Evolutionary conservation across 1,284 basidiomycete genomes (phyloP).

Genomic region (Cryptococcus sp.): DNA sequence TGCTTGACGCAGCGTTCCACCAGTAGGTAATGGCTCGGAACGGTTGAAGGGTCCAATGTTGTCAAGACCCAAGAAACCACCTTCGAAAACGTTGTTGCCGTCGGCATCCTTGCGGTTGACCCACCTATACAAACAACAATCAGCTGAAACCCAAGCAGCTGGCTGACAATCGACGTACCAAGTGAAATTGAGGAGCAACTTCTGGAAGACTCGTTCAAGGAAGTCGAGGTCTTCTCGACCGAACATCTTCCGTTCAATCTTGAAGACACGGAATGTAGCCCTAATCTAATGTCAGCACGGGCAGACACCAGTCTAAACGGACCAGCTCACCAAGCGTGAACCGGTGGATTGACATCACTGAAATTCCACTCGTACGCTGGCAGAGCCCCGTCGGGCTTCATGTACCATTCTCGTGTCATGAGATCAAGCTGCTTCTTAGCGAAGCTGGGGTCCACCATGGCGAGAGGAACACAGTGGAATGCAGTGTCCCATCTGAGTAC

Average conservation of each 20-base stretch:
- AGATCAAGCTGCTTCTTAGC: constrained; percentile 97
- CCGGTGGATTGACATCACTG: constrained; percentile 93
- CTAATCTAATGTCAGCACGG: background rate
- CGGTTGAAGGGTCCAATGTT: constrained; percentile 99
- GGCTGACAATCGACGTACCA: constrained; percentile 59
- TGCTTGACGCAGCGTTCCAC: constrained; percentile 87
- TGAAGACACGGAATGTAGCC: constrained; percentile 93
- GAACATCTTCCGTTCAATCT: constrained; percentile 93
- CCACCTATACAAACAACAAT: constrained; percentile 65
- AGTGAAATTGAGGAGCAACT: constrained; percentile 93
- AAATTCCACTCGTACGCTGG: constrained; percentile 99
- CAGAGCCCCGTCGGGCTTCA: constrained; percentile 95
- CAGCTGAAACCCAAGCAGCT: constrained; percentile 1
- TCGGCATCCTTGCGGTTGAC: constrained; percentile 95
- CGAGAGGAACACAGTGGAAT: constrained; percentile 96
- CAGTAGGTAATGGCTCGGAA: constrained; percentile 92
- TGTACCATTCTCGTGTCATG: constrained; percentile 97
- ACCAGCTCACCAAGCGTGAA: constrained; percentile 78
- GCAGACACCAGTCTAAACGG: background rate
- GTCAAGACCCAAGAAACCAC: constrained; percentile 95
- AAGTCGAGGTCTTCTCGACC: constrained; percentile 89
- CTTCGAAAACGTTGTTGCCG: constrained; percentile 96
- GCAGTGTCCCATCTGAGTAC: constrained; percentile 77
- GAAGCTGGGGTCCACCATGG: constrained; percentile 89
- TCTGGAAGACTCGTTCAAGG: constrained; percentile 97